phyloP scores from a whole-genome alignment of 1,139 yeast genomes.

The Hyphopichia wangnamkhiaoensis region DNA sequence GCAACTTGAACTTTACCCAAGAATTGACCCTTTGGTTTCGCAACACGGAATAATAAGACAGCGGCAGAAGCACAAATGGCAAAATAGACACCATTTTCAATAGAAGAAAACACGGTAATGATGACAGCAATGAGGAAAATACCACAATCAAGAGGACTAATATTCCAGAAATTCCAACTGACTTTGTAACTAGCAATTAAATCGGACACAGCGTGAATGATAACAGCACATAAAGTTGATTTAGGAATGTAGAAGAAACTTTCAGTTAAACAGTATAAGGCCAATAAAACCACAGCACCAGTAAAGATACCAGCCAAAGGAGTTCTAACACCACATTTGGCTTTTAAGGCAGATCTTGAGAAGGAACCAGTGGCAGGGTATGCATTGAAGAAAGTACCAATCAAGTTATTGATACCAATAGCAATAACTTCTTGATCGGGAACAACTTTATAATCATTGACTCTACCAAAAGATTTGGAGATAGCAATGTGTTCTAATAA shows the following conservation, averaged over 20 bases:
- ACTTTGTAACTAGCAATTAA: conserved; percentile 72
- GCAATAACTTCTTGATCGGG: conserved; percentile 96
- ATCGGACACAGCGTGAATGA: conserved; percentile 94
- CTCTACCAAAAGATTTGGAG: conserved; percentile 88
- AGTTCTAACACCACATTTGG: conserved; percentile 94
- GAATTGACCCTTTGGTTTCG: conserved; percentile 80
- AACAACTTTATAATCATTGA: conserved; percentile 84
- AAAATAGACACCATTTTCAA: conserved; percentile 89
- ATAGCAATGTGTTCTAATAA: conserved; percentile 92
- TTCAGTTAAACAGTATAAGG: conserved; percentile 78
- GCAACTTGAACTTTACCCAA: conserved; percentile 75
- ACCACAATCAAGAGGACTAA: conserved; percentile 73
- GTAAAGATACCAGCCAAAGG: conserved; percentile 92
- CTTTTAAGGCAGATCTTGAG: conserved; percentile 90
- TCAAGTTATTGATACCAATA: conserved; percentile 85
- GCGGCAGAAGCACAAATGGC: conserved; percentile 86
- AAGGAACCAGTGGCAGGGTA: conserved; percentile 97
- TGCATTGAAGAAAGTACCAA: conserved; percentile 90
- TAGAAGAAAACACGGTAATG: conserved; percentile 76
- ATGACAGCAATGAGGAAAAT: conserved; percentile 78
- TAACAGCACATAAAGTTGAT: conserved; percentile 82
- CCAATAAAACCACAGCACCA: conserved; percentile 84
- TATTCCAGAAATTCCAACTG: conserved; percentile 73
- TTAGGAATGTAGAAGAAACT: conserved; percentile 90
- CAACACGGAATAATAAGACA: conserved; percentile 67